phyloP scores from a whole-genome alignment of 768 basidiomycete species.

The Dacryopinax spathularia region DNA sequence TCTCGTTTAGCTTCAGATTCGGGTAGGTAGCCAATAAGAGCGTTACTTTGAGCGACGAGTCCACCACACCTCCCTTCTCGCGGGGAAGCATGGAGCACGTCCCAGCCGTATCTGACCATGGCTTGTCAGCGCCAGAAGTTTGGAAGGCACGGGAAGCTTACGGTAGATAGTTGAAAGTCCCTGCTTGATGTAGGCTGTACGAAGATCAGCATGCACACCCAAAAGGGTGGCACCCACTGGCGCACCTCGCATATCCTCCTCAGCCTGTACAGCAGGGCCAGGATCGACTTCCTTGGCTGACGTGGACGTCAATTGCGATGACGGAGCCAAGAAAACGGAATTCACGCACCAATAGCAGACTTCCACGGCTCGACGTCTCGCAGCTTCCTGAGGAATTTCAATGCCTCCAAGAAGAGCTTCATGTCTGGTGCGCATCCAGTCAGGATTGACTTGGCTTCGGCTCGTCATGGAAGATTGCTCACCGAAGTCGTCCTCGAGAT shows the following conservation, averaged over 20 bases:
- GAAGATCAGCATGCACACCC: neutral
- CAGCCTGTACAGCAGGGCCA: slow-evolving; percentile 21
- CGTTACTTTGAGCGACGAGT: slow-evolving; percentile 32
- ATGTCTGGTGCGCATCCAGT: slow-evolving; percentile 18
- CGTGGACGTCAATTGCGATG: neutral
- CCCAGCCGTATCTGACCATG: slow-evolving; percentile 30
- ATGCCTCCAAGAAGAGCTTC: slow-evolving; percentile 23
- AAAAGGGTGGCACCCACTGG: neutral
- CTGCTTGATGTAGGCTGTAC: slow-evolving; percentile 17
- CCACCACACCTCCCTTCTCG: slow-evolving; percentile 46
- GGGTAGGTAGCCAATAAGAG: neutral
- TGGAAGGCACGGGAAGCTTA: slow-evolving; percentile 6
- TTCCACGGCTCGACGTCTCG: slow-evolving; percentile 19
- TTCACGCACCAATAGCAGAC: slow-evolving; percentile 16
- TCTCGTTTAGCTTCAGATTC: too few relatives aligned
- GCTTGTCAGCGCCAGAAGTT: neutral
- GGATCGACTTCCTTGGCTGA: slow-evolving; percentile 23
- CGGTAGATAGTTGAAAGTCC: slow-evolving; percentile 16
- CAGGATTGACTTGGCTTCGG: neutral
- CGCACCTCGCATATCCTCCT: slow-evolving; percentile 23
- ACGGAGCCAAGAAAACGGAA: too few relatives aligned
- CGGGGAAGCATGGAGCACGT: slow-evolving; percentile 52
- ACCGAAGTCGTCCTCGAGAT: slow-evolving; percentile 33
- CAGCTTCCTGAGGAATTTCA: slow-evolving; percentile 22
- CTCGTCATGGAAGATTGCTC: neutral